Base-by-base conservation (phyloP, 1,284 basidiomycete species). In the Trichosporon sp. region DNA sequence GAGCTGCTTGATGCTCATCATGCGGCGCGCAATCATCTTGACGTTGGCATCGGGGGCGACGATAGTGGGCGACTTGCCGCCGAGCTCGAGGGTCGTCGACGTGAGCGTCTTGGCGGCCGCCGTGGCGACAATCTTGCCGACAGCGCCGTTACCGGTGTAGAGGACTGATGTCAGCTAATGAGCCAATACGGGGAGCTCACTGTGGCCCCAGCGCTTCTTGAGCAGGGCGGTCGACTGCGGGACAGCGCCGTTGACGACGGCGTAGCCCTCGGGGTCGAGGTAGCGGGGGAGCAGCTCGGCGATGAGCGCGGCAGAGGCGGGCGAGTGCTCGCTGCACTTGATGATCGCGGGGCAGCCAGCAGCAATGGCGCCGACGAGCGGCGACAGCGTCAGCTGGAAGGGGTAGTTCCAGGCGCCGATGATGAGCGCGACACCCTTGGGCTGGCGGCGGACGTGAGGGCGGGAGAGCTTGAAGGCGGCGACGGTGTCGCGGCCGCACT, bases 31-130 rank as follows among this genome's bases (percentile, higher is more conserved):
- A 19, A 78, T 75, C 65, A 79, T 80, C 61, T 70, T 72, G 46
- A 84, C 66, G 58, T 81, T 81, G 34, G 83, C 82, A 57, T 83
- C 84, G 0, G 88, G 83, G 73, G 93, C 89, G 58, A 95, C 81
- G 70, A 94, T 85, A 13, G 88, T 89, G 1, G 93, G 92, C 19
- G 87, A 90, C 81, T 95, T 95, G 60, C 89, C 89, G 31, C 89
- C 89, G 8, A 90, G 84, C 68, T 81, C 93, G 54, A 94, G 85
- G 7, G 91, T 89, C 25, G 89, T 83, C 0, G 94, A 92, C 0
- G 92, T 92, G 19, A 96, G 81, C 61, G 88, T 87, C 78, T 94
- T 90, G 9, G 91, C 92, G 3, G 92, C 92, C 0, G 94, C 93
- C 0, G 84, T 80, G 8, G 89, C 87, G 10, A 97, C 86, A 65